A percentile compares a stretch with the other conserved stretches of the same genome.
These are phyloP conservation scores for Mucor sp. DNA, from an alignment of 371 early-diverging fungal genomes.

Conservation along the genomic window DNA sequence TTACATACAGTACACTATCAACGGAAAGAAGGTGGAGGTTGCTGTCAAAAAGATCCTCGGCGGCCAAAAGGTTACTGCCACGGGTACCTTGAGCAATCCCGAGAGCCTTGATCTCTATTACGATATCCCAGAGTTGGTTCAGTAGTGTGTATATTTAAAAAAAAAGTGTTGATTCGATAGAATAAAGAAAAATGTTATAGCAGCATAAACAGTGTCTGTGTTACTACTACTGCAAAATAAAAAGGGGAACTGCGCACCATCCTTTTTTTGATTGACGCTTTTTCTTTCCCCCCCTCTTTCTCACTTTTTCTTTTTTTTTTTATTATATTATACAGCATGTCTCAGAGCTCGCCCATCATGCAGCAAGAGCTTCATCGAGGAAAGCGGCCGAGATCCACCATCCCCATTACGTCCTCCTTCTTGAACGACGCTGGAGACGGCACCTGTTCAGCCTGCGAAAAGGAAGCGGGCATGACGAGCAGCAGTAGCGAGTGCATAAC, in stretches of 20 bases:
- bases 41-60: slow-evolving; percentile 93
- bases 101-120: slow-evolving; percentile 81
- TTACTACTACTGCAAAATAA: not conserved
- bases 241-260: no score
- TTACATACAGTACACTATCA: slow-evolving; percentile 78
- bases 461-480: not conserved
- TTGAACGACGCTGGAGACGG: not conserved
- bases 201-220: not conserved
- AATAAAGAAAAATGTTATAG: not conserved
- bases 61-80: slow-evolving; percentile 74
- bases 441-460: not conserved
- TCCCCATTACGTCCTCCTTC: not conserved
- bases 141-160: slow-evolving; percentile 14
- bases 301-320: no score
- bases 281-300: no score
- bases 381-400: not conserved
- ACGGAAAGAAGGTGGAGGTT: slow-evolving; percentile 97
- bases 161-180: not conserved
- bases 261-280: no score
- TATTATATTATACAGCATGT: no score
- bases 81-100: slow-evolving; percentile 84
- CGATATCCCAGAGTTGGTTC: slow-evolving; percentile 61
- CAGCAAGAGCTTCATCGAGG: not conserved
- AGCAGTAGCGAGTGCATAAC: not conserved
- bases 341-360: no score